phyloP scores from a whole-genome alignment of 169 alveolate genomes.

The Babesia ovata region DNA sequence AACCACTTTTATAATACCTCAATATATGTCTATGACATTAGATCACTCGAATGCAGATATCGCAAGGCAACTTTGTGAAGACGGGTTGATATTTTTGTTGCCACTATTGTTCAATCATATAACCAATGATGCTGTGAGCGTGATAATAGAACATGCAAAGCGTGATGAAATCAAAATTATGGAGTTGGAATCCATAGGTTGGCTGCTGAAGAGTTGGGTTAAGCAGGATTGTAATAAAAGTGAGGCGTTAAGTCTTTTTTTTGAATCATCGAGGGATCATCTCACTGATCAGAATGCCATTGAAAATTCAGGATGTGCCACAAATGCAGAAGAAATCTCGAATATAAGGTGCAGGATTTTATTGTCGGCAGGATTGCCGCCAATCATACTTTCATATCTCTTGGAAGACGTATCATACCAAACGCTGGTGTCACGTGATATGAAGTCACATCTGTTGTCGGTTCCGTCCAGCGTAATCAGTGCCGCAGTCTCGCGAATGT shows the following conservation, averaged over 20 bases:
- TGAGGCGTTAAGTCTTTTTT: neutral
- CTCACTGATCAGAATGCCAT: no score
- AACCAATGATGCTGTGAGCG: neutral
- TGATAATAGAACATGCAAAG: constrained; percentile 2
- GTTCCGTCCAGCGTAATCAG: neutral
- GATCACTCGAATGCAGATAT: neutral
- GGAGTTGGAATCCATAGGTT: constrained; percentile 16
- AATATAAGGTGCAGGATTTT: neutral
- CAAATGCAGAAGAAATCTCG: neutral
- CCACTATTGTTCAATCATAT: constrained; percentile 11
- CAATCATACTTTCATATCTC: neutral
- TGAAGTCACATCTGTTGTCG: neutral
- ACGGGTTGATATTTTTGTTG: constrained; percentile 5
- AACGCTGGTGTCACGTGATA: neutral
- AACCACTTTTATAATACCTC: constrained; percentile 11
- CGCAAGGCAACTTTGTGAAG: neutral
- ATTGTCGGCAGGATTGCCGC: constrained; percentile 10
- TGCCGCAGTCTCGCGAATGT: constrained; percentile 1
- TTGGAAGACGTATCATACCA: constrained; percentile 1
- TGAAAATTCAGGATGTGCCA: no score
- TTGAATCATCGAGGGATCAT: neutral
- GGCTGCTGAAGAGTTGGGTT: constrained; percentile 19
- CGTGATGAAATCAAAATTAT: neutral
- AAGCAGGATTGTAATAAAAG: neutral
- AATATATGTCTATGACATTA: constrained; percentile 8